Conservation (phyloP, 202 grass and related monocot genomes). For the Schoenoplectus tabernaemontani region DNA sequence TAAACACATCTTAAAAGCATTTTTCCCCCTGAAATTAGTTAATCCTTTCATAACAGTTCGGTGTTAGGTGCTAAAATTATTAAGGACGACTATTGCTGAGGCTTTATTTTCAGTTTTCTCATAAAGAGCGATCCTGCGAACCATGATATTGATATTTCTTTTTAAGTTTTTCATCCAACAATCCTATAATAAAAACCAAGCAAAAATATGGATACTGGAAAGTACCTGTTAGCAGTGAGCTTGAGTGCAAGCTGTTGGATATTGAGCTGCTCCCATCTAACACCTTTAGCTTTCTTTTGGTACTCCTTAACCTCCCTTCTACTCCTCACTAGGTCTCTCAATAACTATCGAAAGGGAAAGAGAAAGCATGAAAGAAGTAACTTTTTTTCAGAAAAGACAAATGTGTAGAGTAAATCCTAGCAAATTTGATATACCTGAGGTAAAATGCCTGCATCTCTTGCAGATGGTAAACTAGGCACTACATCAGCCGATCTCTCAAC, state of each 20-base stretch:
- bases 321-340: slow-evolving; percentile 80
- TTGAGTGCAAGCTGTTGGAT: slow-evolving; percentile 99
- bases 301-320: slow-evolving; percentile 93
- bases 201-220: neutral
- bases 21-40: neutral
- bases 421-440: slow-evolving; percentile 64
- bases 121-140: neutral
- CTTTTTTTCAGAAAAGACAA: neutral
- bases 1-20: neutral
- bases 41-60: neutral
- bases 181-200: neutral
- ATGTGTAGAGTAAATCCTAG: neutral
- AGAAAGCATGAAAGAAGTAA: neutral
- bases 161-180: neutral
- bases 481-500: slow-evolving; percentile 69
- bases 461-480: slow-evolving; percentile 67
- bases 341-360: slow-evolving; percentile 38
- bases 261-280: slow-evolving; percentile 88
- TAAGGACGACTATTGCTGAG: neutral
- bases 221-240: slow-evolving; percentile 90
- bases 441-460: slow-evolving; percentile 81
- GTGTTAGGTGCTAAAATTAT: neutral
- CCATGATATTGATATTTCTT: neutral
- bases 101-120: neutral
- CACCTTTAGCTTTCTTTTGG: slow-evolving; percentile 83